phyloP scores from a whole-genome alignment of 495 filamentous ascomycete species.

The Aspergillus indologenus region DNA sequence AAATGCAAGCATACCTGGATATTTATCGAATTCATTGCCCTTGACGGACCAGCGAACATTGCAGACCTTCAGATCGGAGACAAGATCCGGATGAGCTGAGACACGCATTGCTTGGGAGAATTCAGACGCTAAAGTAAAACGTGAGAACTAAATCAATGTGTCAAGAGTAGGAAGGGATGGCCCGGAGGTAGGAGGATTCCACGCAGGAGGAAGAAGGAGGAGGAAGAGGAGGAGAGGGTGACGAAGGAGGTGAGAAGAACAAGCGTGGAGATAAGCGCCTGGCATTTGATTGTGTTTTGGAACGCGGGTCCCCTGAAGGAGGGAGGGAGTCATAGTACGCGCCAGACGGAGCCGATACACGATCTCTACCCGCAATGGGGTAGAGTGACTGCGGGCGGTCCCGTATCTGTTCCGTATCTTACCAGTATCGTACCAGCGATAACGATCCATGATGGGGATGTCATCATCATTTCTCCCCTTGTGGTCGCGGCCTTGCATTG shows the following conservation, averaged over 20 bases:
- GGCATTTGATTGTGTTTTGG: too few relatives aligned
- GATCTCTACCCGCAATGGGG: neutral
- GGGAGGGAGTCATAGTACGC: neutral
- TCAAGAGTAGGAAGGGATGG: neutral
- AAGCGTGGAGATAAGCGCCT: neutral
- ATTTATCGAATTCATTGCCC: slow-evolving; percentile 39
- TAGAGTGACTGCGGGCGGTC: neutral
- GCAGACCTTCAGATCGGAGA: slow-evolving; percentile 29
- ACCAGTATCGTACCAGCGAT: neutral
- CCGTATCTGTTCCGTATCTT: neutral
- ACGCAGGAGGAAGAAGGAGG: neutral
- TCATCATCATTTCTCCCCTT: neutral
- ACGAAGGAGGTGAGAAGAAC: neutral
- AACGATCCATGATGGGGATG: neutral
- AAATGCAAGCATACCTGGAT: slow-evolving; percentile 36
- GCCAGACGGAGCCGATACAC: neutral
- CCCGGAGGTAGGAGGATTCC: neutral
- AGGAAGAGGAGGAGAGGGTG: neutral
- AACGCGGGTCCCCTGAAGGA: neutral
- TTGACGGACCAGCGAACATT: slow-evolving; percentile 32
- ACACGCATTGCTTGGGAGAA: slow-evolving; percentile 13
- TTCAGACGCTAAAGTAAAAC: neutral
- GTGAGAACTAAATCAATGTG: neutral
- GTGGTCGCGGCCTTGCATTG: neutral
- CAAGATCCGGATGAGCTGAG: slow-evolving; percentile 19